These are phyloP conservation scores for Pseudomicrostroma phylloplanum DNA, from an alignment of 1,284 basidiomycete genomes.

Conservation along the genomic window DNA sequence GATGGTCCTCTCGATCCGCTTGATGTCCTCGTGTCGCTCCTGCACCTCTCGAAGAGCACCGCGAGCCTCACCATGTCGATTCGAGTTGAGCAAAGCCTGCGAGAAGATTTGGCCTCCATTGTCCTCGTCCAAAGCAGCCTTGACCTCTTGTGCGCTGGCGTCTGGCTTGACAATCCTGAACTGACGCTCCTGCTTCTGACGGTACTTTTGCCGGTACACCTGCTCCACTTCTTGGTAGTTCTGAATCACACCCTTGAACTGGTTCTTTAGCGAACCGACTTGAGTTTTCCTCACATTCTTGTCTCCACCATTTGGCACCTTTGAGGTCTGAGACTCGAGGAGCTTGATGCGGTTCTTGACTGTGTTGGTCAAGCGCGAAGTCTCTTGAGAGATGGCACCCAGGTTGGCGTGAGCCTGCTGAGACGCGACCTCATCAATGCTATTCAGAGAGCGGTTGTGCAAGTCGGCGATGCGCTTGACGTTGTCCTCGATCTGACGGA, in stretches of 20 bases:
- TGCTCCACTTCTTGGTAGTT: slow-evolving; percentile 80
- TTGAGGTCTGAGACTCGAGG: slow-evolving; percentile 37
- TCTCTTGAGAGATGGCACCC: slow-evolving; percentile 33
- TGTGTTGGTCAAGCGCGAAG: slow-evolving; percentile 41
- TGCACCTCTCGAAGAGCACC: slow-evolving; percentile 84
- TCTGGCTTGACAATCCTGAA: slow-evolving; percentile 89
- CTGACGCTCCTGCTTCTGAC: slow-evolving; percentile 89
- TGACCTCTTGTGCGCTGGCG: slow-evolving; percentile 75
- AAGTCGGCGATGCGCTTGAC: slow-evolving; percentile 47
- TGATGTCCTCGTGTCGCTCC: slow-evolving; percentile 79
- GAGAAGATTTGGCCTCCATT: slow-evolving; percentile 69
- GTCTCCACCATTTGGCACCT: slow-evolving; percentile 40
- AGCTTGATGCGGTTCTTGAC: slow-evolving; percentile 48
- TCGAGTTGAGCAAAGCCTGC: slow-evolving; percentile 72
- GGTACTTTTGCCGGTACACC: slow-evolving; percentile 84
- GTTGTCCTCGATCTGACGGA: slow-evolving; percentile 47
- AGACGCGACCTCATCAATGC: slow-evolving; percentile 48
- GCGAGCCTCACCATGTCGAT: slow-evolving; percentile 74
- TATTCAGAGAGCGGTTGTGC: slow-evolving; percentile 48
- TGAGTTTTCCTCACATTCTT: slow-evolving; percentile 51
- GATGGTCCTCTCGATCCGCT: slow-evolving; percentile 77
- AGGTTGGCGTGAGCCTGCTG: slow-evolving; percentile 45
- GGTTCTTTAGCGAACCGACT: slow-evolving; percentile 58
- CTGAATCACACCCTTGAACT: slow-evolving; percentile 54
- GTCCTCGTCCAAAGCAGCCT: slow-evolving; percentile 67